These are phyloP conservation scores for Microstroma glucosiphilum DNA, from an alignment of 1,284 basidiomycete species.

Conservation along the genomic window DNA sequence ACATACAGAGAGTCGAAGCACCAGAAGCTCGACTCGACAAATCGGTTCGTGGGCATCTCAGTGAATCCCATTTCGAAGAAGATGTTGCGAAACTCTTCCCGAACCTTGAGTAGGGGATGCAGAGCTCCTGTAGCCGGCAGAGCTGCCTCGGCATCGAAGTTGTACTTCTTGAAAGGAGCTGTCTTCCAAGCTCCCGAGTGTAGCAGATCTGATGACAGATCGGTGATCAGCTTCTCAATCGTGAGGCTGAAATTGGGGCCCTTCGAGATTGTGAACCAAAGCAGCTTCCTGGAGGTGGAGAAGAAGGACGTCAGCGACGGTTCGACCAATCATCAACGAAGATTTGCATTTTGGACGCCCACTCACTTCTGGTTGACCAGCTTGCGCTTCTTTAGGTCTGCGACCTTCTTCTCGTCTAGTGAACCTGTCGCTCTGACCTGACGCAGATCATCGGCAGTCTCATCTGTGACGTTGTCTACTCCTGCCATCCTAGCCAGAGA, in stretches of 20 bases:
- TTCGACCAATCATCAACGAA: neutral
- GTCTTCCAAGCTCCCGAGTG: slow-evolving; percentile 56
- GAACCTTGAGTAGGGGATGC: slow-evolving; percentile 92
- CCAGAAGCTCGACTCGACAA: slow-evolving; percentile 98
- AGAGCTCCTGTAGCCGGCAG: slow-evolving; percentile 82
- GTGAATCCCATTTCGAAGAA: slow-evolving; percentile 99
- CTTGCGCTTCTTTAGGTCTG: slow-evolving; percentile 78
- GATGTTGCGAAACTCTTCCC: slow-evolving; percentile 95
- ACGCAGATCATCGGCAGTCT: slow-evolving; percentile 62
- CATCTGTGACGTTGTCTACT: slow-evolving; percentile 29
- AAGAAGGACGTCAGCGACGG: slow-evolving; percentile 55
- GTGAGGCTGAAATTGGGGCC: slow-evolving; percentile 84
- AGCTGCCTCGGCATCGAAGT: slow-evolving; percentile 92
- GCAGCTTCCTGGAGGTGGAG: slow-evolving; percentile 66
- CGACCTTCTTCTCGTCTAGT: slow-evolving; percentile 52
- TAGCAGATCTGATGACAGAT: slow-evolving; percentile 92
- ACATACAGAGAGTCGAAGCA: slow-evolving; percentile 98
- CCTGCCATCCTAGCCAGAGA: slow-evolving; percentile 55
- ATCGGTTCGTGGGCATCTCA: slow-evolving; percentile 98
- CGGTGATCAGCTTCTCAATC: slow-evolving; percentile 93
- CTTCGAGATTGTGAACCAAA: slow-evolving; percentile 86
- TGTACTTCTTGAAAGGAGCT: slow-evolving; percentile 85
- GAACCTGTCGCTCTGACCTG: slow-evolving; percentile 68
- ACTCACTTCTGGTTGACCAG: slow-evolving; percentile 54
- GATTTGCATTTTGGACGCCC: too few species aligned